Percentiles rank a stretch among this genome's conserved stretches.
Conservation (phyloP, 1,284 basidiomycete species). For the Austroboletus niveus region DNA sequence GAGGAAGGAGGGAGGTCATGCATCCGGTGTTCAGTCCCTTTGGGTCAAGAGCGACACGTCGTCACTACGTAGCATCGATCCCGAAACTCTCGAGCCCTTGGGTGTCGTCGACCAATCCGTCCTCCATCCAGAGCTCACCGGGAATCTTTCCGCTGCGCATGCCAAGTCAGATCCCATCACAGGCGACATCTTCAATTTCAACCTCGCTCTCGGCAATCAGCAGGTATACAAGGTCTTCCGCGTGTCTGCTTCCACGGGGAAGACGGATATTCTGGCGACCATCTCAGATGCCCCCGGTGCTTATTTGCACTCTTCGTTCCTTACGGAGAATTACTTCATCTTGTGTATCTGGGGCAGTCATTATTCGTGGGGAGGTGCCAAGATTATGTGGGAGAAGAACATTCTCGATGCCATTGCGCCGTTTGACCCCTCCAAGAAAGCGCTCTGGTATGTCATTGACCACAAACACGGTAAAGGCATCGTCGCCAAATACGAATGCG, state of each 20-base stretch:
- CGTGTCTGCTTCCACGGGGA: constrained; percentile 28
- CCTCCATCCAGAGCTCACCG: constrained; percentile 35
- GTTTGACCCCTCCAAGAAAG: constrained; percentile 29
- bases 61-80: constrained; percentile 31
- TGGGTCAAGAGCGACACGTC: constrained; percentile 34
- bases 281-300: constrained; percentile 38
- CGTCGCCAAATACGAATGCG: constrained; percentile 37
- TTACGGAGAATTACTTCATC: constrained; percentile 38
- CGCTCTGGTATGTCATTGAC: constrained; percentile 39
- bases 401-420: constrained; percentile 32
- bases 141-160: constrained; percentile 37
- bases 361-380: constrained; percentile 29
- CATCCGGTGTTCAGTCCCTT: constrained; percentile 29
- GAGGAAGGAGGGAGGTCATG: constrained; percentile 22
- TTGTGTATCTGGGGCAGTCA: constrained; percentile 35
- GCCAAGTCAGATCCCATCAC: constrained; percentile 35
- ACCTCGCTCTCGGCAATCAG: constrained; percentile 24
- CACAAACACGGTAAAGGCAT: constrained; percentile 35
- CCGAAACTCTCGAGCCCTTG: constrained; percentile 37
- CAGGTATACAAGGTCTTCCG: constrained; percentile 35
- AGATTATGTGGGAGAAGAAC: constrained; percentile 33
- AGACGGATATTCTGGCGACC: constrained; percentile 35
- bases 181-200: constrained; percentile 38
- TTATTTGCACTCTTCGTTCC: constrained; percentile 36
- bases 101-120: constrained; percentile 24